phyloP scores from a whole-genome alignment of 2,329 filamentous ascomycete genomes.

The Emergomyces orientalis region DNA sequence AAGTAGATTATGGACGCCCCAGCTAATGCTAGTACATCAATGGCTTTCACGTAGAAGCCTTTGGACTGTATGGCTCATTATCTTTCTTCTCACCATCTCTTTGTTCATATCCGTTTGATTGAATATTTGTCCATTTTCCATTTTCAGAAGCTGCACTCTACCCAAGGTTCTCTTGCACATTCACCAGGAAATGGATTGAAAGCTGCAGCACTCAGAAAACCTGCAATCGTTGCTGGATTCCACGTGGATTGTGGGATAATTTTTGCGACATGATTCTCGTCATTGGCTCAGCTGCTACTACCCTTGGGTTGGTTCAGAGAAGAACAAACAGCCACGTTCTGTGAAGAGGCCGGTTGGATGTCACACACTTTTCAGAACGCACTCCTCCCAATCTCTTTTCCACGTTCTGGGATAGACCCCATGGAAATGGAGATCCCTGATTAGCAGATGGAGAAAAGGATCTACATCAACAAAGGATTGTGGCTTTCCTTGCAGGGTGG shows the following conservation, averaged over 20 bases:
- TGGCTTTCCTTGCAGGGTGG: slow-evolving; percentile 2
- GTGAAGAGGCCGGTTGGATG: background rate
- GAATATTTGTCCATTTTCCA: background rate
- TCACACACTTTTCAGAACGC: background rate
- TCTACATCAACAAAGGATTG: background rate
- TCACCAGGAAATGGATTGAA: background rate
- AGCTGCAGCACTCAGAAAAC: background rate
- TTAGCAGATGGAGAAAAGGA: background rate
- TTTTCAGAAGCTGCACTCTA: background rate
- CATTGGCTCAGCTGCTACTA: background rate
- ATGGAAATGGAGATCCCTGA: background rate
- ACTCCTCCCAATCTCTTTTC: background rate
- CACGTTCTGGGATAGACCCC: background rate
- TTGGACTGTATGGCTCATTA: background rate
- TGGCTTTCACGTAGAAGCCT: background rate
- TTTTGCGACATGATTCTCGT: background rate
- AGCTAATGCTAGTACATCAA: too few relatives aligned
- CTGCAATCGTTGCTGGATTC: background rate
- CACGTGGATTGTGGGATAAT: background rate
- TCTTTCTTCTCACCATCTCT: background rate
- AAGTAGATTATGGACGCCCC: background rate
- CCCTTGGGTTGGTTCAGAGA: background rate
- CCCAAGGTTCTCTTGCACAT: background rate
- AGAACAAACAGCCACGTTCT: slow-evolving; percentile 3
- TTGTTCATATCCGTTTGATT: background rate